phyloP scores from a whole-genome alignment of 176 grass and related monocot genomes.

The Thinopyrum elongatum region DNA sequence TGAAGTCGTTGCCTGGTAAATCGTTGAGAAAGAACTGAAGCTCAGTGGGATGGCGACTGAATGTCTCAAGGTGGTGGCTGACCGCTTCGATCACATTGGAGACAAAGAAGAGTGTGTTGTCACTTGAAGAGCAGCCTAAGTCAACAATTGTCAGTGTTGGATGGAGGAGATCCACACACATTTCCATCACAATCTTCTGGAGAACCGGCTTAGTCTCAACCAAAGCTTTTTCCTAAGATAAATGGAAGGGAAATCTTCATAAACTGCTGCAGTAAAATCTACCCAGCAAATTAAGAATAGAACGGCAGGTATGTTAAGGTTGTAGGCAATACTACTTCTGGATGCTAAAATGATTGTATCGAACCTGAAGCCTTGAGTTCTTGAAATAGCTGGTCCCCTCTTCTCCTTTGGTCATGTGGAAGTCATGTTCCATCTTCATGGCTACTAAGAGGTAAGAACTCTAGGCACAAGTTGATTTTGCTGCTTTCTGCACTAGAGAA shows the following conservation, averaged over 20 bases:
- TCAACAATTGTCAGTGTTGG: slow-evolving; percentile 32
- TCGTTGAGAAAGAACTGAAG: slow-evolving; percentile 57
- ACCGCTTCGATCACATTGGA: slow-evolving; percentile 1
- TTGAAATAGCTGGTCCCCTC: slow-evolving; percentile 15
- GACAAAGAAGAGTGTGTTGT: slow-evolving; percentile 21
- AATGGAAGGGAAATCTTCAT: background rate
- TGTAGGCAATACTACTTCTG: background rate
- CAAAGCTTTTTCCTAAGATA: slow-evolving; percentile 24
- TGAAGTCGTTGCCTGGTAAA: slow-evolving; percentile 44
- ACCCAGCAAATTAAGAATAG: background rate
- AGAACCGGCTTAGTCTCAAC: background rate
- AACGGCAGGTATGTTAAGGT: background rate
- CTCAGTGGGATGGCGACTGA: background rate
- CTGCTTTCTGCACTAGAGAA: background rate
- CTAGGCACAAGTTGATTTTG: background rate
- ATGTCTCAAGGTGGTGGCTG: too few species aligned
- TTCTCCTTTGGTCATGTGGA: slow-evolving; percentile 17
- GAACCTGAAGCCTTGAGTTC: slow-evolving; percentile 25
- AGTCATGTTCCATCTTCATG: background rate
- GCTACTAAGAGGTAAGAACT: background rate
- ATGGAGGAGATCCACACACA: background rate
- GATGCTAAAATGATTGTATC: background rate
- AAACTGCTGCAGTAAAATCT: background rate
- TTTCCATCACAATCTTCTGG: background rate
- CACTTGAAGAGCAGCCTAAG: slow-evolving; percentile 34